Conservation (phyloP, 768 basidiomycete genomes). For the Calvatia gigantea region DNA sequence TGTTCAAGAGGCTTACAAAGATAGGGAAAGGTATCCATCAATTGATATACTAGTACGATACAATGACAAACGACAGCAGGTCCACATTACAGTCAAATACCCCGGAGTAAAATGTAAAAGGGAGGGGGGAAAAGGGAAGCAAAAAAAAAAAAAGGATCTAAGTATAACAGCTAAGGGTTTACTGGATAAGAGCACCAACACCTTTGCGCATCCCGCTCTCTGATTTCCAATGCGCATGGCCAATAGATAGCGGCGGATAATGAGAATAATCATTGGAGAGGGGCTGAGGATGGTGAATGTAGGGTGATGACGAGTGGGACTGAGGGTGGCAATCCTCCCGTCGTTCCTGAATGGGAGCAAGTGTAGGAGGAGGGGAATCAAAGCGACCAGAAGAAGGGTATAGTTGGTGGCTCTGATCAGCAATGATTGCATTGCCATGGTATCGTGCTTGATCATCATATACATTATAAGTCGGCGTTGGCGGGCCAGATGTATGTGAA, state of each 20-base stretch:
- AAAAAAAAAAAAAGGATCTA: no score
- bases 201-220: conserved; percentile 41
- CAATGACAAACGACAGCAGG: conserved; percentile 10
- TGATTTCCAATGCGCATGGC: conserved; percentile 43
- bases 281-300: conserved; percentile 40
- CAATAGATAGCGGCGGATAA: conserved; percentile 35
- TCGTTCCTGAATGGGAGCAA: conserved; percentile 54
- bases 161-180: no score
- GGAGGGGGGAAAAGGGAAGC: background rate
- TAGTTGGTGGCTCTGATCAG: conserved; percentile 23
- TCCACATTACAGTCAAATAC: conserved; percentile 8
- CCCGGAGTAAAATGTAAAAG: conserved; percentile 7
- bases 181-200: conserved; percentile 36
- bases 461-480: conserved; percentile 42
- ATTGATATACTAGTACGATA: conserved; percentile 14
- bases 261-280: conserved; percentile 37
- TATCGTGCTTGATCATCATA: conserved; percentile 45
- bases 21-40: conserved; percentile 11
- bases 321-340: conserved; percentile 28
- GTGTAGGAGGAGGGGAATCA: conserved; percentile 49
- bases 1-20: conserved; percentile 9
- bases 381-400: conserved; percentile 29
- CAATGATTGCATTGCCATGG: conserved; percentile 25
- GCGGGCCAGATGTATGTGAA: conserved; percentile 39
- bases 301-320: conserved; percentile 28